Evolutionary conservation across 148 eudicot genomes (phyloP), one percentile per base, ranked within the genome.

Genomic region (Hydrangea macrophylla): DNA sequence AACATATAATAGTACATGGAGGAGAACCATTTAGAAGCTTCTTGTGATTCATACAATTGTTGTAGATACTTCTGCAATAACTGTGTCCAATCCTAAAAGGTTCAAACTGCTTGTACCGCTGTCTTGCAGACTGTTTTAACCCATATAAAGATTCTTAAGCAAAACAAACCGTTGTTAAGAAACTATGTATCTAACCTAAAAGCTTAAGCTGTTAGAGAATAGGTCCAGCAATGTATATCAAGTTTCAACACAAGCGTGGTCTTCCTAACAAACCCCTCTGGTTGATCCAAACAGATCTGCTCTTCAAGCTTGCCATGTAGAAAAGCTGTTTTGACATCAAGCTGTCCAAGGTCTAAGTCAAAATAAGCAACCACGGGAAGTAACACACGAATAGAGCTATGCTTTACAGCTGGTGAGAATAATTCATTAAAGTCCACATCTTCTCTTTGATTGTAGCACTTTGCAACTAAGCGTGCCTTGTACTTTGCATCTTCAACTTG

Each of bases 271-370:
- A 42, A 45, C 23, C 53, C 64, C 44, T 25, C 10, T 35, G 65
- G 64, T 31, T 61, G 65, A 0, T 35, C 13, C 51, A 61, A 36
- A 61, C 22, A 35, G 9, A 28, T 61, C 2, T 11, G 25, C 15
- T 45, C 73, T 22, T 60, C 65, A 59, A 65, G 58, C 35, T 48
- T 36, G 2, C 69, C 57, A 27, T 50, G 26, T 2, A 50, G 24
- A 65, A 65, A 59, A 25, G 66, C 23, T n/a, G 59, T 60, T 48
- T 60, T 45, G 5, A 70, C 65, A 60, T 70, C 65, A 13, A 70
- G 31, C 8, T 60, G 48, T 23, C 60, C 64, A 0, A 60, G 1
- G 11, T 70, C 64, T 12, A 60, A 10, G 15, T 60, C 73, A 28
- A 37, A 22, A 0, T 30, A 0, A 40, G 58, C 58, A 44, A 33